phyloP scores from a whole-genome alignment of 2,329 filamentous ascomycete species.

The Westerdykella aurantiaca region DNA sequence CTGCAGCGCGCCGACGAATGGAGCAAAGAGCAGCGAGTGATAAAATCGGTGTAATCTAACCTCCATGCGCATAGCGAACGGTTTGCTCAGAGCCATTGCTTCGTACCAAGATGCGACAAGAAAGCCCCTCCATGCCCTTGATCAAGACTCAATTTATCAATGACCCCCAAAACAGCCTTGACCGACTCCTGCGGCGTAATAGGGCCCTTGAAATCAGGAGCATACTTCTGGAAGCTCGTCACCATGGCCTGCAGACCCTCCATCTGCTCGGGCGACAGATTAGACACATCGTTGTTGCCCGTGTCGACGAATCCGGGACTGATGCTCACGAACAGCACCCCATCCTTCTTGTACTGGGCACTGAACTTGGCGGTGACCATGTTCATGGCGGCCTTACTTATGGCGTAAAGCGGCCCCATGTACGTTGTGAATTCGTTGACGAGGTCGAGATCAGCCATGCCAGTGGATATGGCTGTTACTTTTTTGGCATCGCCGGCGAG shows the following conservation, averaged over 20 bases:
- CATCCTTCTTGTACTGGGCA: constrained; percentile 44
- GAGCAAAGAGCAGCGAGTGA: too few relatives aligned
- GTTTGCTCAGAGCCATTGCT: constrained; percentile 46
- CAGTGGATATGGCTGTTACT: constrained; percentile 48
- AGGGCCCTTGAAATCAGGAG: constrained; percentile 12
- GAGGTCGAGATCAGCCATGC: constrained; percentile 44
- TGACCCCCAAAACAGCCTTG: constrained; percentile 21
- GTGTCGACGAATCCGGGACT: constrained; percentile 49
- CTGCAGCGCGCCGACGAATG: too few relatives aligned
- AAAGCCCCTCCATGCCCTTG: constrained; percentile 47
- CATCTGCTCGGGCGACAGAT: constrained; percentile 13
- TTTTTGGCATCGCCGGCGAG: constrained; percentile 50
- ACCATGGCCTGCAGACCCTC: constrained; percentile 24
- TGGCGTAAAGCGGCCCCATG: constrained; percentile 39
- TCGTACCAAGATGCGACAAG: constrained; percentile 50
- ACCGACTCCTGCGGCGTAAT: constrained; percentile 21
- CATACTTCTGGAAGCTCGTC: constrained; percentile 13
- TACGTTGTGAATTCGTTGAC: constrained; percentile 36
- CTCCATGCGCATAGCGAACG: neutral
- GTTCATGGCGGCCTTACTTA: constrained; percentile 51
- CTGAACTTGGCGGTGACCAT: constrained; percentile 46
- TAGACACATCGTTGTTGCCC: constrained; percentile 20
- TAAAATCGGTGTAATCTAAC: too few relatives aligned
- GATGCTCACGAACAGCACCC: constrained; percentile 49
- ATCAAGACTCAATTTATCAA: constrained; percentile 41